These are phyloP conservation scores for Cyberlindnera meyerae DNA, from an alignment of 805 yeast genomes.

Conservation along the genomic window DNA sequence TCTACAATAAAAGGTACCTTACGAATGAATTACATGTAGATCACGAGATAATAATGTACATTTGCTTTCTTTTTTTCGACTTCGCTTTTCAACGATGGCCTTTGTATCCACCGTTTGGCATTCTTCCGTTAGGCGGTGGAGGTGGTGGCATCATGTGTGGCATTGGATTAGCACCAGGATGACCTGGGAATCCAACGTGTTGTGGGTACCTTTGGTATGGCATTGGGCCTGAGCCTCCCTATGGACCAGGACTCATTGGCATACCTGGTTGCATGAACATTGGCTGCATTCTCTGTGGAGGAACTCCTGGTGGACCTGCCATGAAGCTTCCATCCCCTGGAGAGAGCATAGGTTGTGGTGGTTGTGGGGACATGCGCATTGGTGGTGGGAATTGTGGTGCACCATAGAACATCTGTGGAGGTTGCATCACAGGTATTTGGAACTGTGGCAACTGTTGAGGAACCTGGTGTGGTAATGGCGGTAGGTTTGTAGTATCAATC, in stretches of 20 bases:
- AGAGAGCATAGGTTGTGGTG: conserved; percentile 9
- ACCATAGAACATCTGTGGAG: conserved; percentile 15
- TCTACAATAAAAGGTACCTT: no score
- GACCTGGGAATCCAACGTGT: conserved; percentile 8
- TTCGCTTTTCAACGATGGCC: conserved; percentile 5
- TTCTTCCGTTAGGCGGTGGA: conserved; percentile 8
- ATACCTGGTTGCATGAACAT: conserved; percentile 15
- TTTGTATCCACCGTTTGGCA: conserved; percentile 7
- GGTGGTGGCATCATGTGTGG: conserved; percentile 12
- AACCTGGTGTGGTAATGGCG: conserved; percentile 10
- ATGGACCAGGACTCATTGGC: conserved; percentile 5
- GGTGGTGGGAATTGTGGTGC: conserved; percentile 12
- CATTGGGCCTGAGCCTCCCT: conserved; percentile 4
- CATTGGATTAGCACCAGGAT: conserved; percentile 6
- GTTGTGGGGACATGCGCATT: conserved; percentile 18
- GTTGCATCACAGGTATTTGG: conserved; percentile 20
- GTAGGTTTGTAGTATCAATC: conserved; percentile 11
- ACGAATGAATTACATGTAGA: no score
- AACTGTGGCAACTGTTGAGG: conserved; percentile 11
- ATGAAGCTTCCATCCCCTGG: conserved; percentile 9
- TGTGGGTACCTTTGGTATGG: conserved; percentile 12
- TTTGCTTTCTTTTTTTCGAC: neutral
- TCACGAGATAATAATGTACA: no score
- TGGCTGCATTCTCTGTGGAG: conserved; percentile 14
- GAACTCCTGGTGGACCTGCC: conserved; percentile 1